phyloP scores from a whole-genome alignment of 1,284 basidiomycete genomes.

The Termitomyces sp. region DNA sequence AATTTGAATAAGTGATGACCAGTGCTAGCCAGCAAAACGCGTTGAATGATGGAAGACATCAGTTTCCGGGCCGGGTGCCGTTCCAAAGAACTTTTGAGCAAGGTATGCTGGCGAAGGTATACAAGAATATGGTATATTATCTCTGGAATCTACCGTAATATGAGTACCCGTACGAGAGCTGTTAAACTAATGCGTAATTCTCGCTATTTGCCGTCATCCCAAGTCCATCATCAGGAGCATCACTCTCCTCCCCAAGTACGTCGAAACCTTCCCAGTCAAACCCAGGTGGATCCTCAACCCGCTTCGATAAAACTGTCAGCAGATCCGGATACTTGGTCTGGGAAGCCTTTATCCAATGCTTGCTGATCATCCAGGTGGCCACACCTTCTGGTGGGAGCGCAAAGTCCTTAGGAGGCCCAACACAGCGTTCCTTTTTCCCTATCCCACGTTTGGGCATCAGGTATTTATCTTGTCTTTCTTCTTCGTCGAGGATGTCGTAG shows the following conservation, averaged over 20 bases:
- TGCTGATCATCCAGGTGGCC: conserved; percentile 71
- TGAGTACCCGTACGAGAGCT: not conserved
- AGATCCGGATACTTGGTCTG: conserved; percentile 42
- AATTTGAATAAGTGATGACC: too few relatives aligned
- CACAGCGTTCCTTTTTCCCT: conserved; percentile 47
- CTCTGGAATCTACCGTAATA: not conserved
- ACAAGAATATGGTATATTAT: not conserved
- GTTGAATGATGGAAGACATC: not conserved
- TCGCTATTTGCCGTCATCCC: conserved; percentile 5
- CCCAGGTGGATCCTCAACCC: conserved; percentile 40
- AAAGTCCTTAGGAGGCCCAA: conserved; percentile 53
- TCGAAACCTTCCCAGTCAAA: conserved; percentile 44
- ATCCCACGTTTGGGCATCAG: conserved; percentile 50
- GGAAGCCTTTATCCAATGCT: conserved; percentile 46
- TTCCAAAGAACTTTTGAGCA: too few relatives aligned
- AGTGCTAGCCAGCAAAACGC: not conserved
- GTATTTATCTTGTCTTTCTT: conserved; percentile 40
- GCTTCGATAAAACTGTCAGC: conserved; percentile 32
- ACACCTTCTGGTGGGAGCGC: conserved; percentile 58
- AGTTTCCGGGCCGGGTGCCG: not conserved
- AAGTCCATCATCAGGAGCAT: conserved; percentile 24
- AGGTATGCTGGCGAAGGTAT: too few relatives aligned
- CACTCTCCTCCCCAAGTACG: conserved; percentile 53
- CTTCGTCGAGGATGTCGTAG: conserved; percentile 53
- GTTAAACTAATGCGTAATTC: conserved; percentile 23